Evolutionary conservation across 106 monocot species (phyloP), one percentile per base, ranked within the genome.

Genomic region (Platanthera zijinensis): DNA sequence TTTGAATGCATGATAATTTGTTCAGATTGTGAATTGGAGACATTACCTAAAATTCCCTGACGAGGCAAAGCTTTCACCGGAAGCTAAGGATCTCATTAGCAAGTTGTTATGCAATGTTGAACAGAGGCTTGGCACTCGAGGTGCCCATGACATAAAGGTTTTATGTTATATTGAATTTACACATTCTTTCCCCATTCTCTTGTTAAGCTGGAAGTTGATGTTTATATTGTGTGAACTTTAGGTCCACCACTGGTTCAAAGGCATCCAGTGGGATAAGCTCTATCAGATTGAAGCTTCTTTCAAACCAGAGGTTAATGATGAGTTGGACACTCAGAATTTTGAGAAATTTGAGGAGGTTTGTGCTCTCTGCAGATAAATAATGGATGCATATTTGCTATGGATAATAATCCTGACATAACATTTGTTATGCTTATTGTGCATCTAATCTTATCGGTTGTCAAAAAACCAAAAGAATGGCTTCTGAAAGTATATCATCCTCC

Each of bases 1-100:
- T 67, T 30, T 67, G 12, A 30, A 39, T 30, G 39, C 39, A 67
- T 67, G 1, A 5, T 72, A 9, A 7, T 57, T 28, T 8, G 10
- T 84, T 75, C 80, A 97, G 97, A 97, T 97, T 86, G 97, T 97
- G 51, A 97, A 94, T 74, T 97, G 94, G 97, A 94, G 97, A 83
- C 89, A 83, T 78, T 86, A 97, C 59, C 77, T 97, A 56, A 99
- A 99, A 82, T 94, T 99, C 69, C 99, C 99, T 76, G 92, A 92
- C 63, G 99, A 99, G 79, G 99, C 94, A 82, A 99, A 92, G 82
- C 84, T 99, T 73, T 99, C 92, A 51, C 75, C 86, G 77, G 97
- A 99, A 82, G 97, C 97, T 11, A 99, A 92, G 87, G 94, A 99
- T 78, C 89, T 99, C 73, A 92, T 99, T 64, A 77, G 89, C 86